A percentile compares a stretch with the other conserved stretches of the same genome.
Conservation (phyloP, 441 rosid species). For the Macaranga tanarius region DNA sequence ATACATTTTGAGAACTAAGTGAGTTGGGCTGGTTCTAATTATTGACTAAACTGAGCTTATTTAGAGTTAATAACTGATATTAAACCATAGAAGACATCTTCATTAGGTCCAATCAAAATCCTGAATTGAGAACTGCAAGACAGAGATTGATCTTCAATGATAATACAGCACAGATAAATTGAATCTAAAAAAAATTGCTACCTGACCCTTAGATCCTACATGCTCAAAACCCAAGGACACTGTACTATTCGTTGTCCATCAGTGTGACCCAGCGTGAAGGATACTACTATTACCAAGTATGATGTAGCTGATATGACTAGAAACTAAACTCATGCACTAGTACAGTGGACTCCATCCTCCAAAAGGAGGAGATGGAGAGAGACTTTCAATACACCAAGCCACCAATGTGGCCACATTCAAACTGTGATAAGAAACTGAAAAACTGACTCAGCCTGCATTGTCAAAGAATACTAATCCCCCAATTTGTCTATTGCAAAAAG, state of each 20-base stretch:
- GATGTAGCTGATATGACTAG: background rate
- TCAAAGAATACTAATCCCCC: background rate
- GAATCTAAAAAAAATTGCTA: no score
- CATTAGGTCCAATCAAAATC: background rate
- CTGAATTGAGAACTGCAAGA: background rate
- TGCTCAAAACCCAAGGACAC: background rate
- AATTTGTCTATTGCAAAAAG: no score
- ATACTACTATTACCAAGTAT: background rate
- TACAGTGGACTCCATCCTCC: background rate
- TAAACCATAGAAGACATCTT: background rate
- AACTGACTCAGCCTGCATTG: background rate
- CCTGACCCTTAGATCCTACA: background rate
- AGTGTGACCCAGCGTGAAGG: background rate
- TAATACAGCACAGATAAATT: background rate
- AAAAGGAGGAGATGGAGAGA: background rate
- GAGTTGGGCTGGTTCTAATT: background rate
- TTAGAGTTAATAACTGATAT: background rate
- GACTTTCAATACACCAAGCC: background rate
- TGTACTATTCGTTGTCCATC: background rate
- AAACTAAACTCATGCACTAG: conserved; percentile 2
- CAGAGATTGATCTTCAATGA: background rate
- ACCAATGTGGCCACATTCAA: background rate
- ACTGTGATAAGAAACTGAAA: background rate
- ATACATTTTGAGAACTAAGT: background rate
- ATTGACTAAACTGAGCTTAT: background rate